Evolutionary conservation across 192 early-diverging fungal genomes (phyloP).

Genomic region (Coemansia sp.): DNA sequence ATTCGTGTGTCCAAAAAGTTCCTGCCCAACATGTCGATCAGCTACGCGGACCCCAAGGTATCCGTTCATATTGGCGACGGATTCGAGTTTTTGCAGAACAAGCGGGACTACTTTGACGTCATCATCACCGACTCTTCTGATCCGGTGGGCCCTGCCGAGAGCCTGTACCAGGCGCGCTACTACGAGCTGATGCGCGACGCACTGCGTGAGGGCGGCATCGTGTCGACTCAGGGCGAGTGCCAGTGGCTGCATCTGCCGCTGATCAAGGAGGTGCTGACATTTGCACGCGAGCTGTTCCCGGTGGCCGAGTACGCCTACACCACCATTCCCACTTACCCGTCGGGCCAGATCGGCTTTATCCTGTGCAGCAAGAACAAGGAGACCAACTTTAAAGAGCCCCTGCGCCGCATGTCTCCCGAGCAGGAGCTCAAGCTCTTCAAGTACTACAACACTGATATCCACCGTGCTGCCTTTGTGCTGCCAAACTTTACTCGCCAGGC

Average conservation of each 20-base stretch:
- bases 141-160: slow-evolving; percentile 95
- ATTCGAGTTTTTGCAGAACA: slow-evolving; percentile 87
- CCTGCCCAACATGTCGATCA: slow-evolving; percentile 88
- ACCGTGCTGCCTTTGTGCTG: slow-evolving; percentile 86
- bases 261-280: slow-evolving; percentile 85
- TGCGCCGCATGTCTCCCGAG: slow-evolving; percentile 71
- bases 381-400: slow-evolving; percentile 71
- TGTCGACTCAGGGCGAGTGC: slow-evolving; percentile 99
- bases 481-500: slow-evolving; percentile 81
- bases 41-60: slow-evolving; percentile 94
- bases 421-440: slow-evolving; percentile 78
- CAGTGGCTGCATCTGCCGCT: slow-evolving; percentile 95
- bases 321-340: slow-evolving; percentile 96
- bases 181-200: slow-evolving; percentile 92
- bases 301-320: slow-evolving; percentile 91
- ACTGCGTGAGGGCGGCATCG: slow-evolving; percentile 83
- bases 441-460: slow-evolving; percentile 95
- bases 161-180: slow-evolving; percentile 88
- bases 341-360: slow-evolving; percentile 95
- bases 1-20: slow-evolving; percentile 88
- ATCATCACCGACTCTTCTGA: slow-evolving; percentile 99
- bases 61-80: slow-evolving; percentile 95
- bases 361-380: slow-evolving; percentile 84
- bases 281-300: slow-evolving; percentile 81
- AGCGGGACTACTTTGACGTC: slow-evolving; percentile 86